Percentiles rank a stretch among this genome's conserved stretches.
phyloP scores from a whole-genome alignment of 2,329 filamentous ascomycete species.

The Curvularia lunata region DNA sequence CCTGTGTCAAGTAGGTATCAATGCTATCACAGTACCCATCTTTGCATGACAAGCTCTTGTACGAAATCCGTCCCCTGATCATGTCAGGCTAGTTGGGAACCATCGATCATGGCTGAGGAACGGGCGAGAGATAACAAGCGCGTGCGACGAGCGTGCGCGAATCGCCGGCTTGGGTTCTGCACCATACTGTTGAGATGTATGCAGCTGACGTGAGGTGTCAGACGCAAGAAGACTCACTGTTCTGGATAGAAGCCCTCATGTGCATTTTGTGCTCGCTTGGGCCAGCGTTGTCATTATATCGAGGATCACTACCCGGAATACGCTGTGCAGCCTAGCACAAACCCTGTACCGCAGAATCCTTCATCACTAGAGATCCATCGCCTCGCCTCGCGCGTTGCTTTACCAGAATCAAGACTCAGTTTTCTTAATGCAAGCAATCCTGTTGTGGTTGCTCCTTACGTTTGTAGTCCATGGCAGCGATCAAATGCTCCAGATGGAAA shows the following conservation, averaged over 20 bases:
- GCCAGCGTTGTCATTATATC: constrained; percentile 14
- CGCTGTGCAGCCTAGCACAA: background rate
- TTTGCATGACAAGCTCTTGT: constrained; percentile 6
- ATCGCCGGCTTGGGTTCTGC: constrained; percentile 12
- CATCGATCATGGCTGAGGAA: constrained; percentile 7
- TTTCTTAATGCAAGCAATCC: no score
- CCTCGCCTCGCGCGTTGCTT: no score
- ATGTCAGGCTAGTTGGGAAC: background rate
- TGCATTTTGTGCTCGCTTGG: constrained; percentile 16
- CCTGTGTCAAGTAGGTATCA: background rate
- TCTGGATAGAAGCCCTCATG: constrained; percentile 17
- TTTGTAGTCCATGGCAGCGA: no score
- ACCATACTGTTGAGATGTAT: background rate
- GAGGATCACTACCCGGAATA: constrained; percentile 5
- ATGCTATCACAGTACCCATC: background rate
- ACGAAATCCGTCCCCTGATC: constrained; percentile 1
- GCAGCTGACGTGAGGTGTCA: background rate
- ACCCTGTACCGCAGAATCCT: no score
- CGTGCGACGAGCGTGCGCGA: constrained; percentile 18
- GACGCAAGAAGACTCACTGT: constrained; percentile 20
- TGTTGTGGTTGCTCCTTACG: no score
- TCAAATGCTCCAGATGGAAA: no score
- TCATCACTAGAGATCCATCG: no score
- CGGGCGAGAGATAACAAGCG: constrained; percentile 17
- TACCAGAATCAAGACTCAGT: no score